Evolutionary conservation across 208 protist species (phyloP).

Genomic region (Leishmania mexicana): DNA sequence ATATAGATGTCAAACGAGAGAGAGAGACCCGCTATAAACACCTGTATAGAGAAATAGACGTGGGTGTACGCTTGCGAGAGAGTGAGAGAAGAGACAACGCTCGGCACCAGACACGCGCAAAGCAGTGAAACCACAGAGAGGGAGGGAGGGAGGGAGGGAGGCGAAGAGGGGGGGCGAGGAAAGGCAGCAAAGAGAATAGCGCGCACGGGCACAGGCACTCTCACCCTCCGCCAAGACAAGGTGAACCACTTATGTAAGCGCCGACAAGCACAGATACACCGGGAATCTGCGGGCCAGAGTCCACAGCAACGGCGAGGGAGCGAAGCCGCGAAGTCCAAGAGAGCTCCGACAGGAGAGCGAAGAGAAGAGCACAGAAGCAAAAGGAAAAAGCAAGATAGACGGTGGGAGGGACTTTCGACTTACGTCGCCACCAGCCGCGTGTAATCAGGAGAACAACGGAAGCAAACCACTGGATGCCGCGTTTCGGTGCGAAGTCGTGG

Average conservation of each 20-base stretch:
- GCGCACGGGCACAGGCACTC: not conserved
- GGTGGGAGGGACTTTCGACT: too few species aligned
- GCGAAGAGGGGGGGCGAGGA: not conserved
- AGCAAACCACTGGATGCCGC: too few species aligned
- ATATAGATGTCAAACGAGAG: not conserved
- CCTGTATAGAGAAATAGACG: too few species aligned
- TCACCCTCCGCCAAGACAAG: not conserved
- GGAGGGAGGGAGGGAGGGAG: not conserved
- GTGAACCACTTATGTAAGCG: not conserved
- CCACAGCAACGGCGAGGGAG: not conserved
- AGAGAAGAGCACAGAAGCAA: not conserved
- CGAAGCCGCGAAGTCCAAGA: not conserved
- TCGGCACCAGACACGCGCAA: not conserved
- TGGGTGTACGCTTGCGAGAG: not conserved
- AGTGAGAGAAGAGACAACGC: not conserved
- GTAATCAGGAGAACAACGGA: too few species aligned
- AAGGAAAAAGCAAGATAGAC: not conserved
- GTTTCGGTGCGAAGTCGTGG: too few species aligned
- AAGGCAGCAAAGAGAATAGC: not conserved
- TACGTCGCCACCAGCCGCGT: too few species aligned
- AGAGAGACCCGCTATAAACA: not conserved
- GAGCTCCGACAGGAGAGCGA: not conserved
- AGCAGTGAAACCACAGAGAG: not conserved
- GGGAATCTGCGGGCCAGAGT: slow-evolving; percentile 3
- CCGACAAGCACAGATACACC: not conserved